Base-by-base conservation (phyloP, 2,329 filamentous ascomycete species). In the Cyphellophora attinorum region DNA sequence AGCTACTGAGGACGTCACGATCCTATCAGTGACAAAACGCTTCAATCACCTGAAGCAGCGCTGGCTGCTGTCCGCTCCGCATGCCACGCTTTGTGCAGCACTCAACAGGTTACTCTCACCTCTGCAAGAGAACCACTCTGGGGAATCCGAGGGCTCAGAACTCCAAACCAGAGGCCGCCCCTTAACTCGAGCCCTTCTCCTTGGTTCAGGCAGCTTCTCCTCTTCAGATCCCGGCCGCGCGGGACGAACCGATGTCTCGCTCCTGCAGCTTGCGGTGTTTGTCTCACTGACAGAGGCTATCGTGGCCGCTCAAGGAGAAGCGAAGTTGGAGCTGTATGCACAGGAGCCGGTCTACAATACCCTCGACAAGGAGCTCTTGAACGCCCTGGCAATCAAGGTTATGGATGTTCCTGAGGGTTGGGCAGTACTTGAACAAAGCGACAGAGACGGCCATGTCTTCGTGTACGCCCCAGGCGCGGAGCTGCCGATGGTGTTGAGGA, bases 351-450 rank as follows among this genome's bases (percentile, higher is more conserved):
- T 74, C n/a, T 71, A 67, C 48, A 67, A 62, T 39, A 25, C 39
- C 1, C 49, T 62, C 12, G 64, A 68, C 31, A 47, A 38, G 8
- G 35, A 48, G 5, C 55, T 67, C 10, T 54, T 67, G 4, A 27
- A 45, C 4, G 49, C 48, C 6, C 46, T 60, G 4, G 46, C 47
- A 5, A 55, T 65, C 31, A 52, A 44, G n/a, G 53, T 61, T 16
- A 45, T 67, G 19, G 31, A 56, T 1, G 60, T 69, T 2, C 79
- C 79, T 0, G 49, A 37, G 0, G 77, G 65, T 0, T 77, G 74
- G 44, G 52, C 63, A 0, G 45, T 64, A 5, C 60, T 82, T 6
- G 60, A 65, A 2, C 10, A 12, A 6, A n/a, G 8, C 27, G 16
- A 15, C 27, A 29, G 27, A 12, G 16, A 8, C 27, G 18, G n/a